Conservation (phyloP, 2,329 filamentous ascomycete genomes). For the Cordyceps cateniannulata region DNA sequence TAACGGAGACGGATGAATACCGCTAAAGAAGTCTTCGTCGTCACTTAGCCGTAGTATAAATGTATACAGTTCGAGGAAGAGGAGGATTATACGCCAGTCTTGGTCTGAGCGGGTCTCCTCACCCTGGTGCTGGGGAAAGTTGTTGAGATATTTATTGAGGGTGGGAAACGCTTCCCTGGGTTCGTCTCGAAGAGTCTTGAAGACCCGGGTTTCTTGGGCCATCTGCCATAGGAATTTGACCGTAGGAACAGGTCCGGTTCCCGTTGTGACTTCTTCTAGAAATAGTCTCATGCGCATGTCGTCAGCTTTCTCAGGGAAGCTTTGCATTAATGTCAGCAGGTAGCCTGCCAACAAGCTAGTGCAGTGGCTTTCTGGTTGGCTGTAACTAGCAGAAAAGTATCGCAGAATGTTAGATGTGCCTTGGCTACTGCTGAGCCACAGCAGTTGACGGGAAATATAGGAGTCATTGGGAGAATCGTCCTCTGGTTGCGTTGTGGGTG, state of each 20-base stretch:
- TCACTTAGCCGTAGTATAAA: constrained; percentile 91
- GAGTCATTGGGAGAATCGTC: constrained; percentile 34
- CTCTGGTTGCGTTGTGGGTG: neutral
- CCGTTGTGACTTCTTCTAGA: constrained; percentile 38
- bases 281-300: constrained; percentile 95
- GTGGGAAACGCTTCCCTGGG: constrained; percentile 24
- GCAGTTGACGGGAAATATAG: constrained; percentile 60
- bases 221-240: constrained; percentile 73
- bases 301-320: constrained; percentile 74
- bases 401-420: constrained; percentile 52
- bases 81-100: constrained; percentile 82
- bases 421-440: constrained; percentile 66
- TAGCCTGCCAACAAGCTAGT: constrained; percentile 75
- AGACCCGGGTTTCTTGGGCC: constrained; percentile 38
- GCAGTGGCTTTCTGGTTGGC: constrained; percentile 26
- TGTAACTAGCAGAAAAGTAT: constrained; percentile 28
- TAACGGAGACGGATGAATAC: constrained; percentile 35
- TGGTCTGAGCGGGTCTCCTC: constrained; percentile 25
- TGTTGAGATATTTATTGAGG: constrained; percentile 25
- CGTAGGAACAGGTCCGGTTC: constrained; percentile 50
- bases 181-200: constrained; percentile 24
- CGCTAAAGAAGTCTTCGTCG: constrained; percentile 87
- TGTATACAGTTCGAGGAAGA: constrained; percentile 91
- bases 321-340: constrained; percentile 74
- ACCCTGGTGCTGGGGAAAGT: constrained; percentile 16